Evolutionary conservation across 768 basidiomycete genomes (phyloP).

Genomic region (Plicaturopsis crispa): DNA sequence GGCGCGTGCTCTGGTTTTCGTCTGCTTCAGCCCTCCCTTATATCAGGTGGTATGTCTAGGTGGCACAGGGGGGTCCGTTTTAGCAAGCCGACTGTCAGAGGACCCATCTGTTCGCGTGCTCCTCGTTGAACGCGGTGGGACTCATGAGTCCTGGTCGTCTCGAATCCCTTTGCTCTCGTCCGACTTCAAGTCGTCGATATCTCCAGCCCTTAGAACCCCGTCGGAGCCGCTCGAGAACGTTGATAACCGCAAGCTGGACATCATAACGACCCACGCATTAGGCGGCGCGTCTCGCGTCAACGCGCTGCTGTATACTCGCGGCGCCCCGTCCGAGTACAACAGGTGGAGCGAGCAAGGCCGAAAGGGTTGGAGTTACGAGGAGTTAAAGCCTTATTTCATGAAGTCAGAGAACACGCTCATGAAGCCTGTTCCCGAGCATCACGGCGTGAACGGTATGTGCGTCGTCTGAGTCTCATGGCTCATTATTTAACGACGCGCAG

Average conservation of each 20-base stretch:
- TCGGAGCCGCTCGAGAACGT: conserved; percentile 6
- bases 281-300: conserved; percentile 43
- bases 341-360: conserved; percentile 19
- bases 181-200: conserved; percentile 16
- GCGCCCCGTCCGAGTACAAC: conserved; percentile 22
- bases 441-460: background rate
- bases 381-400: conserved; percentile 23
- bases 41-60: background rate
- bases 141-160: conserved; percentile 30
- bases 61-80: conserved; percentile 55
- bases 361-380: conserved; percentile 26
- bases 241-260: conserved; percentile 8
- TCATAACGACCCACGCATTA: conserved; percentile 22
- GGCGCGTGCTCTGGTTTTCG: background rate
- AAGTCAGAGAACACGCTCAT: conserved; percentile 20
- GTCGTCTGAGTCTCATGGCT: background rate
- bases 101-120: conserved; percentile 45
- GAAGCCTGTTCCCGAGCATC: background rate
- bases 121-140: conserved; percentile 52
- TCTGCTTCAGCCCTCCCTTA: background rate
- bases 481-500: no score
- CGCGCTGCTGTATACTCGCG: conserved; percentile 26
- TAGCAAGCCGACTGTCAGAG: conserved; percentile 53
- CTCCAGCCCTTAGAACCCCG: conserved; percentile 12
- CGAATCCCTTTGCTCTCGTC: conserved; percentile 23